These are phyloP conservation scores for Histomonas meleagridis DNA, from an alignment of 208 protist genomes.

Conservation along the genomic window DNA sequence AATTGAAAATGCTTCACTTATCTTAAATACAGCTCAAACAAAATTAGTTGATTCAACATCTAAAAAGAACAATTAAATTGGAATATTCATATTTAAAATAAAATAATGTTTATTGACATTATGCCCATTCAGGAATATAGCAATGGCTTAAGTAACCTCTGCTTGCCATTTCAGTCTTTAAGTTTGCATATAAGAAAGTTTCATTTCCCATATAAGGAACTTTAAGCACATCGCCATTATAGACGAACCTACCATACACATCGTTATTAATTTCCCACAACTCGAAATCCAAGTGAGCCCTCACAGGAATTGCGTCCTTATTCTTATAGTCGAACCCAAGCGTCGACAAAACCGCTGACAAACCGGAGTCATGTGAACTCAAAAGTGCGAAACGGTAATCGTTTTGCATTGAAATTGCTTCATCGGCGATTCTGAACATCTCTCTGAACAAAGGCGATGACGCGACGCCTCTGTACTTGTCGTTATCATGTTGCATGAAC, in stretches of 20 bases:
- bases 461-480: neutral
- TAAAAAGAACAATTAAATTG: no score
- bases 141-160: neutral
- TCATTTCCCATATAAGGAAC: neutral
- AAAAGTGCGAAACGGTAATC: neutral
- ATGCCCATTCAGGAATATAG: slow-evolving; percentile 20
- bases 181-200: neutral
- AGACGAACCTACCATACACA: neutral
- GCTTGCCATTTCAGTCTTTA: neutral
- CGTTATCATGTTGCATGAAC: neutral
- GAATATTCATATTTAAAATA: no score
- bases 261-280: neutral
- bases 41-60: no score
- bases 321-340: neutral
- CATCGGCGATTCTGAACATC: slow-evolving; percentile 28
- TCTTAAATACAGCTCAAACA: no score
- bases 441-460: neutral
- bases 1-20: no score
- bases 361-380: neutral
- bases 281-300: neutral
- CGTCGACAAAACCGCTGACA: neutral
- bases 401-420: neutral
- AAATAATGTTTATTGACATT: no score
- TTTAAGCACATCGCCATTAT: neutral
- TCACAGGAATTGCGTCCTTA: neutral